phyloP scores from a whole-genome alignment of 345 rosid species.

The Turritis glabra region DNA sequence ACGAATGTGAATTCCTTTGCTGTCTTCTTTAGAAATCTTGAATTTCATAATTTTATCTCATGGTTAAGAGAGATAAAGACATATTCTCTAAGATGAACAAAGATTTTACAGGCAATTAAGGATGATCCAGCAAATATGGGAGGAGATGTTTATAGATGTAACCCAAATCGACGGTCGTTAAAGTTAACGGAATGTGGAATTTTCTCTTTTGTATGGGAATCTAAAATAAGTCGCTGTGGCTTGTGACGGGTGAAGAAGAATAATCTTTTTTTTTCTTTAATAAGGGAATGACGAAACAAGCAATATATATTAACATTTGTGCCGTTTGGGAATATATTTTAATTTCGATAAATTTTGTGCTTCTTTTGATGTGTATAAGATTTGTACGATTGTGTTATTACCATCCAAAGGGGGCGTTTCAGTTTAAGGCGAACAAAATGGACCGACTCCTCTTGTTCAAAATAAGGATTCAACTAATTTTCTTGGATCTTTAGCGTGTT shows the following conservation, averaged over 20 bases:
- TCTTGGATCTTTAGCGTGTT: constrained; percentile 23
- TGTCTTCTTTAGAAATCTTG: constrained; percentile 23
- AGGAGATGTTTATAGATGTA: constrained; percentile 21
- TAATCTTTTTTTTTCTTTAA: constrained; percentile 3
- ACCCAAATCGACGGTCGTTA: too few relatives aligned
- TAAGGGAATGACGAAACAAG: not conserved
- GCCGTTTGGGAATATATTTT: not conserved
- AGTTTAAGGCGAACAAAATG: constrained; percentile 9
- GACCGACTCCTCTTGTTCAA: constrained; percentile 31
- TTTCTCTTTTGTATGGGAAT: constrained; percentile 25
- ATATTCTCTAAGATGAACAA: not conserved
- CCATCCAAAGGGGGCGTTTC: constrained; percentile 20
- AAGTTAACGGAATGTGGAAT: constrained; percentile 20
- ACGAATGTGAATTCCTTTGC: not conserved
- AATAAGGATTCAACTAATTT: constrained; percentile 4
- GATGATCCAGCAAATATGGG: constrained; percentile 30
- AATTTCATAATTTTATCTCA: constrained; percentile 1
- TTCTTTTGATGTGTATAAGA: not conserved
- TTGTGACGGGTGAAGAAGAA: constrained; percentile 34
- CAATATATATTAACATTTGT: not conserved
- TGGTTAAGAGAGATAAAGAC: not conserved
- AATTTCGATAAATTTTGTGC: not conserved
- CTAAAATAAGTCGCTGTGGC: constrained; percentile 28
- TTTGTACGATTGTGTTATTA: not conserved
- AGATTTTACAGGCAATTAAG: not conserved